These are phyloP conservation scores for Eremochloa ophiuroides DNA, from an alignment of 176 grass and related monocot species.

Conservation along the genomic window DNA sequence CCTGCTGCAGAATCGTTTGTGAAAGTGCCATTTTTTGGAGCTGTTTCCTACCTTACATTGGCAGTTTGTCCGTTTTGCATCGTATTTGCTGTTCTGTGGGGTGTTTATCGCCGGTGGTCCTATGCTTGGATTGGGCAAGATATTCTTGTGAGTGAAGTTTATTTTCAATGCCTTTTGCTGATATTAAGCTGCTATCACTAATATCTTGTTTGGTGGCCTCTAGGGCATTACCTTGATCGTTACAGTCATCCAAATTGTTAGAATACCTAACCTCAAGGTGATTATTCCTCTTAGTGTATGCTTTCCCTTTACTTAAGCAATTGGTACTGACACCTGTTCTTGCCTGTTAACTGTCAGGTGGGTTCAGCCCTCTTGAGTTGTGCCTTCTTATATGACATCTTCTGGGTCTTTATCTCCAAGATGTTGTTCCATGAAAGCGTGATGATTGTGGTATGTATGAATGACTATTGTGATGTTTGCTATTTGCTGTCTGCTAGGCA, in stretches of 20 bases:
- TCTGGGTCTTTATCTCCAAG: conserved; percentile 98
- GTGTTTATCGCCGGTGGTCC: conserved; percentile 45
- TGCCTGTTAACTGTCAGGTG: conserved; percentile 48
- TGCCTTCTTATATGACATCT: conserved; percentile 96
- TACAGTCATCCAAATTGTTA: conserved; percentile 94
- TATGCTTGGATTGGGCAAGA: conserved; percentile 99
- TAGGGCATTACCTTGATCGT: conserved; percentile 92
- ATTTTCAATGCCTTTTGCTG: conserved; percentile 7
- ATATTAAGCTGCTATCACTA: conserved; percentile 10
- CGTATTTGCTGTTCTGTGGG: conserved; percentile 78
- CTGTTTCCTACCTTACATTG: conserved; percentile 82
- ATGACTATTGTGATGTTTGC: not conserved
- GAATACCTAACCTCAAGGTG: conserved; percentile 98
- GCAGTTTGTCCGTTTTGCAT: conserved; percentile 85
- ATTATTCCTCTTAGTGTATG: conserved; percentile 12
- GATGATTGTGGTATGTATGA: conserved; percentile 89
- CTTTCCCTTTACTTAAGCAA: not conserved
- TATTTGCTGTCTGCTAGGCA: not conserved
- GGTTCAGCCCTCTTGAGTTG: conserved; percentile 83
- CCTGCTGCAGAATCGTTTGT: conserved; percentile 67
- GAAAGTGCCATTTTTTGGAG: conserved; percentile 89
- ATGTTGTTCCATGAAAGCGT: conserved; percentile 97
- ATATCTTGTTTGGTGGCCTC: conserved; percentile 15
- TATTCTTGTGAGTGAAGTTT: conserved; percentile 70
- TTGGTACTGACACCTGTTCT: conserved; percentile 13